Evolutionary conservation across 257 asterid genomes (phyloP), one percentile per base, ranked within the genome.

Genomic region (Capsicum pubescens): DNA sequence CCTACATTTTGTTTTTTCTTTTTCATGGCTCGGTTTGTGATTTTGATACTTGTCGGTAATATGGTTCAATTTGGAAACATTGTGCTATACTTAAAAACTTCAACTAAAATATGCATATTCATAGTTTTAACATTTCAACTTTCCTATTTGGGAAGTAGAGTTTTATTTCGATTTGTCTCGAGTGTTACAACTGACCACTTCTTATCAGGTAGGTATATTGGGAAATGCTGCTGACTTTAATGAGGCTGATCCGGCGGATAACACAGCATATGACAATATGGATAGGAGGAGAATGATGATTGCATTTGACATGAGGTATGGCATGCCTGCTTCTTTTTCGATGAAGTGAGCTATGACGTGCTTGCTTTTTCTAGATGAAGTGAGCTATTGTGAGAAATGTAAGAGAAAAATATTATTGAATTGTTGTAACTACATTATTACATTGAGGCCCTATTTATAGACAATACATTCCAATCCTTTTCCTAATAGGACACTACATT

Each of bases 231-330:
- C 94, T 52, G 96, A 94, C 87, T 91, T 95, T 87, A 87, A 88
- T 64, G 94, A 94, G 84, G 89, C 87, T 71, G 86, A 80, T 68
- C 84, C 90, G 44, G 93, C 89, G 84, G 91, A 88, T 76, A 84
- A 80, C 88, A 90, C 87, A 86, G 67, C 88, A 61, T 89, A 86
- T 60, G 88, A 88, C 87, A 81, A 86, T 76, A 57, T 84, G 66
- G 94, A 90, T 84, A 91, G 98, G 87, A 89, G 97, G 86, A 90
- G 90, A 84, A 91, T 94, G 98, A 95, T 95, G 98, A 95, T 94
- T 84, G 98, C 96, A 74, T 95, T 95, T 91, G 99, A 95, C 86
- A 92, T 95, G 98, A 95, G 99, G 99, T 94, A 87, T 81, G 85
- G 17, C 78, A 66, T 55, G 72, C 80, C 56, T 76, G 68, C 59